Conservation (phyloP, 2,329 filamentous ascomycete species). For the Macrophomina phaseolina region DNA sequence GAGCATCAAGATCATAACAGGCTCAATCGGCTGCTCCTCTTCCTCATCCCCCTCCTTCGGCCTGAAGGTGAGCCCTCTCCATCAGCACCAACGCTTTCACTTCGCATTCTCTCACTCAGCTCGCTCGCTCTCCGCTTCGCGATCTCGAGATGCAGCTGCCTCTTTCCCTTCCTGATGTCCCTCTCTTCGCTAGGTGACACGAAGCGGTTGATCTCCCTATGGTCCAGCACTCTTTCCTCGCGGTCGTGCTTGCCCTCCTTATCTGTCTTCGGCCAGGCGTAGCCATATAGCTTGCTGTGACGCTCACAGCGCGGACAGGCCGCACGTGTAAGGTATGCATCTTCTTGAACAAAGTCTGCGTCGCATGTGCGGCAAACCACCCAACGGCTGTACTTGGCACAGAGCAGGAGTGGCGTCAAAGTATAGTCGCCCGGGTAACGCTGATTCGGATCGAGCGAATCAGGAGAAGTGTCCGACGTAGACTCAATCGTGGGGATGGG, state of each 20-base stretch:
- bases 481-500: conserved; percentile 35
- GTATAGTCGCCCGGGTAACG: conserved; percentile 67
- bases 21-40: conserved; percentile 13
- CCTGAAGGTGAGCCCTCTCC: conserved; percentile 7
- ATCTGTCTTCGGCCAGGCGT: conserved; percentile 94
- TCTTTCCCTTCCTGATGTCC: conserved; percentile 39
- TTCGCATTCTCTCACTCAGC: conserved; percentile 7
- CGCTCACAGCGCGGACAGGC: conserved; percentile 93
- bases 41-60: conserved; percentile 11
- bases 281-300: conserved; percentile 94
- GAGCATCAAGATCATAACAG: not conserved
- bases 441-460: conserved; percentile 34
- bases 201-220: conserved; percentile 86
- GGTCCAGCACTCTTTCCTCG: conserved; percentile 74
- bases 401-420: conserved; percentile 76
- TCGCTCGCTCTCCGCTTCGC: conserved; percentile 26
- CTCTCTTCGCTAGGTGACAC: conserved; percentile 69
- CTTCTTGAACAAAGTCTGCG: conserved; percentile 81
- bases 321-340: conserved; percentile 84
- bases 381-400: conserved; percentile 79
- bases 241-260: conserved; percentile 75
- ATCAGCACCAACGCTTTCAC: conserved; percentile 9
- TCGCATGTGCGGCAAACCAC: conserved; percentile 87
- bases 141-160: conserved; percentile 18
- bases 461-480: conserved; percentile 30